Evolutionary conservation across 1,284 basidiomycete genomes (phyloP).

Genomic region (Leccinum huronense): DNA sequence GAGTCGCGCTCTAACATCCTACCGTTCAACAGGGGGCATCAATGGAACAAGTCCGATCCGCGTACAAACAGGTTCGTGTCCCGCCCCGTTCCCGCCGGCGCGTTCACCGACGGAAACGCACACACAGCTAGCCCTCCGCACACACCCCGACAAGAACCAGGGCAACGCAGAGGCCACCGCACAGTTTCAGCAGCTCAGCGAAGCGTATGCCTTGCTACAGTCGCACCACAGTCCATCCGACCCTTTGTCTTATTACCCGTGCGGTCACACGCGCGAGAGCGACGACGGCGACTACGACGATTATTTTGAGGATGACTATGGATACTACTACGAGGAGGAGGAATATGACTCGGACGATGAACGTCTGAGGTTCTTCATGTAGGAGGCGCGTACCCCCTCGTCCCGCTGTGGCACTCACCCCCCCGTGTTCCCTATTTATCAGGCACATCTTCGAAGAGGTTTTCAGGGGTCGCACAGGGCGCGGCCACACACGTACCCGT

Average conservation of each 20-base stretch:
- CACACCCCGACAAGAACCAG: conserved; percentile 74
- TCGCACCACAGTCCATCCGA: conserved; percentile 47
- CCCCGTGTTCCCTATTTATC: conserved; percentile 1
- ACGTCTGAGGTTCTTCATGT: conserved; percentile 46
- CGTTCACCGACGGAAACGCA: conserved; percentile 7
- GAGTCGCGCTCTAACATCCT: conserved; percentile 10
- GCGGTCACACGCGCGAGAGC: conserved; percentile 14
- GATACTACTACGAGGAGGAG: conserved; percentile 37
- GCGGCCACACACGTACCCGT: conserved; percentile 25
- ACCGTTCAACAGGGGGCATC: conserved; percentile 47
- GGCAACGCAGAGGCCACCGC: conserved; percentile 61
- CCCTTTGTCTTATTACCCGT: conserved; percentile 24
- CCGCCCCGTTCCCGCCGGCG: neutral
- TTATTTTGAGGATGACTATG: conserved; percentile 38
- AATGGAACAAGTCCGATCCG: conserved; percentile 59
- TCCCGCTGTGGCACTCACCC: conserved; percentile 7
- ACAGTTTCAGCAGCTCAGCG: conserved; percentile 65
- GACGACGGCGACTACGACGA: conserved; percentile 32
- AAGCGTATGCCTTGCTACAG: conserved; percentile 61
- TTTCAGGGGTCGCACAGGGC: conserved; percentile 38
- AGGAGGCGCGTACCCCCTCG: conserved; percentile 10
- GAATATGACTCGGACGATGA: conserved; percentile 37
- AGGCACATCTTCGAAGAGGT: conserved; percentile 52
- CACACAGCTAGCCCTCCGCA: conserved; percentile 59
- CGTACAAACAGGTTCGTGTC: conserved; percentile 60